Conservation (phyloP, 2,329 filamentous ascomycete species). For the Neopestalotiopsis sp. region DNA sequence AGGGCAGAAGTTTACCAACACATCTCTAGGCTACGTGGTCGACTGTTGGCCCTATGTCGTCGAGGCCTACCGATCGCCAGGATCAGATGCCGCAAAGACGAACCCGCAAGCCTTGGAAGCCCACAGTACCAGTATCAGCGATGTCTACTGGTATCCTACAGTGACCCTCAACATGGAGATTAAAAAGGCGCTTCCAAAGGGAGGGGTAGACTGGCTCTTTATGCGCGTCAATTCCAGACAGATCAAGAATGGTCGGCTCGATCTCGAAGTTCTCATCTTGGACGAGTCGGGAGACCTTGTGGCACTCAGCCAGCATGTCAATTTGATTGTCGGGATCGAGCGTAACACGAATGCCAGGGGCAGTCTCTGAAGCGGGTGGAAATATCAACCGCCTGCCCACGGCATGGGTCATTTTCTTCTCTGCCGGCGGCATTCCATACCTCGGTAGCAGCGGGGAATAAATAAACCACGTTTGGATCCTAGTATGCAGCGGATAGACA, state of each 20-base stretch:
- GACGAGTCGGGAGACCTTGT: slow-evolving; percentile 33
- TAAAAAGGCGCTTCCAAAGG: slow-evolving; percentile 69
- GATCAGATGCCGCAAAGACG: too few species aligned
- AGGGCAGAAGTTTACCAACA: slow-evolving; percentile 31
- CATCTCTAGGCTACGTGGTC: slow-evolving; percentile 31
- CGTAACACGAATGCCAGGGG: slow-evolving; percentile 25
- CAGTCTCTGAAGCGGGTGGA: not conserved
- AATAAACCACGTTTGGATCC: too few species aligned
- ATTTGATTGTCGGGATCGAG: slow-evolving; percentile 29
- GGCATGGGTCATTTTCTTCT: too few species aligned
- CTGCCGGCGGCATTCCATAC: too few species aligned
- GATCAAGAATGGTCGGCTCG: slow-evolving; percentile 29
- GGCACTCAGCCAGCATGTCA: slow-evolving; percentile 36
- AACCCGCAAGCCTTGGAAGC: too few species aligned
- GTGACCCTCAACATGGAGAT: slow-evolving; percentile 71
- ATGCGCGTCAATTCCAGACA: slow-evolving; percentile 49
- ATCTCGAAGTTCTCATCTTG: slow-evolving; percentile 34
- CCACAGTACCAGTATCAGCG: too few species aligned
- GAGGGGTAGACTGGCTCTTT: slow-evolving; percentile 71
- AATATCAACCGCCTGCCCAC: too few species aligned
- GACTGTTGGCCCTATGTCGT: slow-evolving; percentile 35
- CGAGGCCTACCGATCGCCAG: slow-evolving; percentile 17
- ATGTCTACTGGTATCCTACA: slow-evolving; percentile 65
- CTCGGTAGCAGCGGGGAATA: too few species aligned
- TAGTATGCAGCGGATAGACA: too few species aligned